Base-by-base conservation (phyloP, 306 rosid genomes). In the Quercus robur region DNA sequence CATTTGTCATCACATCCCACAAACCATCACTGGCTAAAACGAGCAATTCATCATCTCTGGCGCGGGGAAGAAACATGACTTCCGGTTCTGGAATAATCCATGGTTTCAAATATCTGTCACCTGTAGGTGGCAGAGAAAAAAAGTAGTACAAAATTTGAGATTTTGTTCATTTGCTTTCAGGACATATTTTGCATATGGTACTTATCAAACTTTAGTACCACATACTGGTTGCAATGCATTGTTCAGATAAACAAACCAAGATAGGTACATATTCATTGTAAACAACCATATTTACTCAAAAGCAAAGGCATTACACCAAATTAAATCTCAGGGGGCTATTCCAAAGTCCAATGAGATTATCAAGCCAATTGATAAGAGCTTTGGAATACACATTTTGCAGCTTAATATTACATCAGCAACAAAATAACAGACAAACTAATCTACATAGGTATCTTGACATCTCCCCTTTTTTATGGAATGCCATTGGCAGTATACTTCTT, bases 1-100 rank as follows among this genome's bases (percentile, higher is more conserved):
- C 87, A 3, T 89, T 89, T 0, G 89, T 78, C 84, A 89, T 86
- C 26, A 89, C 92, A 52, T 89, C 92, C 92, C 92, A 89, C 30
- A 89, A 54, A 19, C 92, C 92, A 23, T 89, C 92, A n/a, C 90
- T 89, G 19, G 92, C 92, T 74, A 89, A 74, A 61, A 89, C 81
- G 7, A 89, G 89, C 77, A 85, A 81, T 72, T 89, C 92, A 1
- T 89, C 92, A 1, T 86, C 92, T 83, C 83, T 84, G 1, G 87
- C 87, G 13, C 92, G 87, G 44, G 89, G 83, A 54, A 85, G 56
- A 18, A 78, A 69, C 87, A 76, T 89, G 66, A 89, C 84, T 77
- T 89, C 92, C 0, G 92, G 92, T 25, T 89, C 86, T 0, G 92
- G 92, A 73, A 89, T 89, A 64, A 89, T 84, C 89, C 87, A 89